These are phyloP conservation scores for Petunia hybrid DNA, from an alignment of 305 asterid genomes.

Conservation along the genomic window DNA sequence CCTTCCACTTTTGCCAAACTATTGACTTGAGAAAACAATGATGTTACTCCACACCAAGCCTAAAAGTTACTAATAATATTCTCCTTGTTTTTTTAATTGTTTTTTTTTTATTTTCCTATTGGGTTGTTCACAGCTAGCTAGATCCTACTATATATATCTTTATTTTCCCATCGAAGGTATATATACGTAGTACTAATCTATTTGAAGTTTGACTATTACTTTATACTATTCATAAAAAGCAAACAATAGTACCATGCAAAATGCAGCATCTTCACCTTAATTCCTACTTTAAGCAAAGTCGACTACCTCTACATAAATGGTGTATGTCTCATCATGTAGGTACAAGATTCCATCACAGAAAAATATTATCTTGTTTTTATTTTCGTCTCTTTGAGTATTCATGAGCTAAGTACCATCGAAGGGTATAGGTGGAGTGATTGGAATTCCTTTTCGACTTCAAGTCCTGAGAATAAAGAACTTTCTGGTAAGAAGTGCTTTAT, in stretches of 20 bases:
- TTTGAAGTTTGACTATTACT: slow-evolving; percentile 29
- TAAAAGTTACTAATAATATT: not conserved
- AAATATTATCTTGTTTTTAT: too few species aligned
- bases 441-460: too few species aligned
- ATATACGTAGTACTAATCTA: slow-evolving; percentile 13
- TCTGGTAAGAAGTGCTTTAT: too few species aligned
- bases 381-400: too few species aligned
- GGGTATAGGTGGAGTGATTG: too few species aligned
- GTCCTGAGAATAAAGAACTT: too few species aligned
- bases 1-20: slow-evolving; percentile 47
- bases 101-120: not conserved
- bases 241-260: slow-evolving; percentile 20
- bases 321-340: not conserved
- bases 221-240: slow-evolving; percentile 16
- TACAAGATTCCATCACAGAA: too few species aligned
- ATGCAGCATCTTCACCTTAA: slow-evolving; percentile 26
- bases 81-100: slow-evolving; percentile 2
- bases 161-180: slow-evolving; percentile 7
- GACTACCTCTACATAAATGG: not conserved
- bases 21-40: slow-evolving; percentile 36
- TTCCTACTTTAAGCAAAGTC: not conserved
- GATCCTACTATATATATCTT: not conserved
- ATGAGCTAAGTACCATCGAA: too few species aligned
- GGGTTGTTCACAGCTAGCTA: slow-evolving; percentile 5
- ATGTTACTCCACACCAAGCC: slow-evolving; percentile 32